Conservation (phyloP, 2,329 filamentous ascomycete species). For the Meredithiella fracta region DNA sequence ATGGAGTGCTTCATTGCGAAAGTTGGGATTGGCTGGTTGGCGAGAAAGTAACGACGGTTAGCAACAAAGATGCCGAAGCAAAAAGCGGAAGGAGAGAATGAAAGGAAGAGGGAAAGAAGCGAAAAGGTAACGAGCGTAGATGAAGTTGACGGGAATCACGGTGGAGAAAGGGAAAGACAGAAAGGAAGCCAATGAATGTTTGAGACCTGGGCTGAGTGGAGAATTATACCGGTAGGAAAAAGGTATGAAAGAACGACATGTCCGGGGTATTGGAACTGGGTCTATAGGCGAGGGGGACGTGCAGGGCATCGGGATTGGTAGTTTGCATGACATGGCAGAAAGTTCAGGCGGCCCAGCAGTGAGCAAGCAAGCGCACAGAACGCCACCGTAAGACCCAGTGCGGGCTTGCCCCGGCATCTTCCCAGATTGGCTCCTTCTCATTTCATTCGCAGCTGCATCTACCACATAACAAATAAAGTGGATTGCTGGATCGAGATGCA, state of each 20-base stretch:
- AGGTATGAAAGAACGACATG: neutral
- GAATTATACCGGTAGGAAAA: neutral
- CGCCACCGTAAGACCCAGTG: neutral
- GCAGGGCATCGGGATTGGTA: neutral
- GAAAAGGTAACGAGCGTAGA: neutral
- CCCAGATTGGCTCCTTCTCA: neutral
- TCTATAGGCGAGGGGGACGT: neutral
- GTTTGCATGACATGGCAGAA: neutral
- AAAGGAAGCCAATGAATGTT: neutral
- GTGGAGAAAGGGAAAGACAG: neutral
- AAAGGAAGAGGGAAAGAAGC: neutral
- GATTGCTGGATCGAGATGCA: neutral
- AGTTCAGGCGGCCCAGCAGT: neutral
- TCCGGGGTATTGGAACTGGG: neutral
- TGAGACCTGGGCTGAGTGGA: neutral
- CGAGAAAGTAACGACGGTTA: constrained; percentile 1
- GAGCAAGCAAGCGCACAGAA: neutral
- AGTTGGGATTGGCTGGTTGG: neutral
- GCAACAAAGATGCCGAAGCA: neutral
- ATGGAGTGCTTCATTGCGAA: constrained; percentile 13
- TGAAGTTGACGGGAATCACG: neutral
- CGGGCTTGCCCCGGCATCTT: neutral
- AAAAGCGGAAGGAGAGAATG: neutral
- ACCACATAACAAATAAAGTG: neutral
- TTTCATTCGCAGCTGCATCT: neutral